phyloP scores from a whole-genome alignment of 2,329 filamentous ascomycete genomes.

The Colletotrichum tabaci region DNA sequence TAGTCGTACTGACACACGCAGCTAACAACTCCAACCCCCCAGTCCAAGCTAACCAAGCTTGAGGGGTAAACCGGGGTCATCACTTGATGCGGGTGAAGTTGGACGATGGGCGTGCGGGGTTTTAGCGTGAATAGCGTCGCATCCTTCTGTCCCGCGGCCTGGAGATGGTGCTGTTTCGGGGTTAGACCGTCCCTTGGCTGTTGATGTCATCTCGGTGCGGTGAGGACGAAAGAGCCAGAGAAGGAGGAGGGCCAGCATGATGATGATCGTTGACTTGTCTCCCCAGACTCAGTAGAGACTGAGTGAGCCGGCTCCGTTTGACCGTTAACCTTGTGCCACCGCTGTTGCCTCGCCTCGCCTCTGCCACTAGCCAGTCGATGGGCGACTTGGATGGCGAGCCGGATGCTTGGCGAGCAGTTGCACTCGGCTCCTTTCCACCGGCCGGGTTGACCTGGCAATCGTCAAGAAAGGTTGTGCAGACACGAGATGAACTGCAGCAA shows the following conservation, averaged over 20 bases:
- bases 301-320: background rate
- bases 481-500: slow-evolving; percentile 35
- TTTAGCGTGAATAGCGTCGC: slow-evolving; percentile 38
- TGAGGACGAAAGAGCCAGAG: slow-evolving; percentile 3
- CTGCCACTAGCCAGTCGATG: too few relatives aligned
- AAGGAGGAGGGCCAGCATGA: background rate
- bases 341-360: too few relatives aligned
- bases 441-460: slow-evolving; percentile 9
- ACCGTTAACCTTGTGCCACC: background rate
- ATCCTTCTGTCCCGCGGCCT: slow-evolving; percentile 35
- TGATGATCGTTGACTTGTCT: background rate
- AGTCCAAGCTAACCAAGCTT: slow-evolving; percentile 17
- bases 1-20: background rate
- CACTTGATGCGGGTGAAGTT: slow-evolving; percentile 19
- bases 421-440: slow-evolving; percentile 13
- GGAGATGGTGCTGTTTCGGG: slow-evolving; percentile 19
- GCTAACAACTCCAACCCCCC: slow-evolving; percentile 26
- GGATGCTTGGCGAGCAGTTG: slow-evolving; percentile 26
- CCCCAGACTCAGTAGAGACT: too few relatives aligned
- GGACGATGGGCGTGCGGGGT: slow-evolving; percentile 33
- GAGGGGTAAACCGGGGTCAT: slow-evolving; percentile 9
- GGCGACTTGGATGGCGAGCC: background rate
- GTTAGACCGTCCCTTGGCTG: background rate
- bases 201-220: slow-evolving; percentile 38
- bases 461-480: slow-evolving; percentile 13